These are phyloP conservation scores for Talaromyces sp. DNA, from an alignment of 2,329 filamentous ascomycete species.

Conservation along the genomic window DNA sequence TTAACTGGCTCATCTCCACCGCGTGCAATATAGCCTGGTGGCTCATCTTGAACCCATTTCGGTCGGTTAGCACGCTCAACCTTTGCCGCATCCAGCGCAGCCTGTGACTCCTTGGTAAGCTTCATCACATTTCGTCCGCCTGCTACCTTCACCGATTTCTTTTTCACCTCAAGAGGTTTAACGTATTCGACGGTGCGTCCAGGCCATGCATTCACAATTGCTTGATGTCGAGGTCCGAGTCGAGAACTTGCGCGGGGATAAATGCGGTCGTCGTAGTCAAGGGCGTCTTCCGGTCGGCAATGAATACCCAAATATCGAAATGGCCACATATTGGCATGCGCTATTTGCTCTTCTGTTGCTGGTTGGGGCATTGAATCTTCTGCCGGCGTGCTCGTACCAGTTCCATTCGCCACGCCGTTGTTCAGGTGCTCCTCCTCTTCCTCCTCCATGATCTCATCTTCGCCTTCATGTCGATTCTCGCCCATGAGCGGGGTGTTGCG, in stretches of 20 bases:
- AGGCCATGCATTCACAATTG: constrained; percentile 80
- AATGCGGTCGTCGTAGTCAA: constrained; percentile 97
- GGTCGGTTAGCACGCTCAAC: constrained; percentile 77
- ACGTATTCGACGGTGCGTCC: constrained; percentile 87
- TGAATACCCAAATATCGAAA: constrained; percentile 96
- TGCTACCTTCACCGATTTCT: constrained; percentile 64
- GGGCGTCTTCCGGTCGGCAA: constrained; percentile 89
- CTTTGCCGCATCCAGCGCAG: constrained; percentile 80
- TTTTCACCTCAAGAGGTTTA: constrained; percentile 84
- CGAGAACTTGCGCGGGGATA: constrained; percentile 94
- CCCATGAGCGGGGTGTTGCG: constrained; percentile 77
- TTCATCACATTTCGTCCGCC: constrained; percentile 61
- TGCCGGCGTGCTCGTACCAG: constrained; percentile 66
- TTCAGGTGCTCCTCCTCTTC: constrained; percentile 76
- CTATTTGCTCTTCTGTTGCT: constrained; percentile 81
- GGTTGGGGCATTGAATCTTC: constrained; percentile 58
- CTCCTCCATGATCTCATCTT: constrained; percentile 66
- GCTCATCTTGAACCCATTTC: constrained; percentile 92
- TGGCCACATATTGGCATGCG: constrained; percentile 92
- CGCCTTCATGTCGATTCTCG: constrained; percentile 54
- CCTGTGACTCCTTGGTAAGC: constrained; percentile 74
- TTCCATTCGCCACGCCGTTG: constrained; percentile 54
- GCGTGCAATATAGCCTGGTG: constrained; percentile 78
- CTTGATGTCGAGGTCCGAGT: constrained; percentile 88
- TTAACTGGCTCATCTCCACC: constrained; percentile 72